Evolutionary conservation across 2,329 filamentous ascomycete species (phyloP).

Genomic region (Hortaea werneckii): DNA sequence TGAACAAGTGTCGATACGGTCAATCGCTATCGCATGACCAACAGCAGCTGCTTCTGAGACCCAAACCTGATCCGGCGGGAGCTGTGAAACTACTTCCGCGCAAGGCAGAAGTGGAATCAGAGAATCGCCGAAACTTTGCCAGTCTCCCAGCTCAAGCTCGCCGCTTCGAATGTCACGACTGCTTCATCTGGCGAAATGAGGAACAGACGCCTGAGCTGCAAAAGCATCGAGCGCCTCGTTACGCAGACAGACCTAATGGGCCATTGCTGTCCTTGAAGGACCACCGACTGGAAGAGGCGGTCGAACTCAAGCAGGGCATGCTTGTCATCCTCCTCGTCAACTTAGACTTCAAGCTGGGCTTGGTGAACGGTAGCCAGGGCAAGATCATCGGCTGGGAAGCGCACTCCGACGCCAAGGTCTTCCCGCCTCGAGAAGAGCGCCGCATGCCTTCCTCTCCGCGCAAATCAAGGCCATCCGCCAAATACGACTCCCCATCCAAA

Average conservation of each 20-base stretch:
- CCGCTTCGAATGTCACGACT: constrained; percentile 32
- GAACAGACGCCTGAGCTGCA: constrained; percentile 19
- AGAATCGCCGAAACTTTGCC: background rate
- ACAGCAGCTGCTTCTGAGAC: constrained; percentile 33
- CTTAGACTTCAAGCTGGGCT: constrained; percentile 30
- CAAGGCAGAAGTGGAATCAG: constrained; percentile 17
- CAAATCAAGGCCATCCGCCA: too few species aligned
- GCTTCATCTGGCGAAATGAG: constrained; percentile 20
- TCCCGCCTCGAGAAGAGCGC: background rate
- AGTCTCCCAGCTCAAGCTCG: background rate
- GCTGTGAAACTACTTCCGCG: constrained; percentile 32
- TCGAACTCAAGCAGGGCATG: constrained; percentile 41
- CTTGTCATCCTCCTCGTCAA: constrained; percentile 45
- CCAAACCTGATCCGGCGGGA: constrained; percentile 30
- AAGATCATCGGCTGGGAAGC: constrained; percentile 26
- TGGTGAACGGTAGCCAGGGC: constrained; percentile 42
- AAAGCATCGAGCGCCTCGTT: background rate
- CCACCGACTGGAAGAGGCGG: constrained; percentile 37
- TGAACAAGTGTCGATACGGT: constrained; percentile 47
- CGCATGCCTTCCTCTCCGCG: too few species aligned
- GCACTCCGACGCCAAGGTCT: constrained; percentile 10
- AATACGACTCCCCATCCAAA: background rate
- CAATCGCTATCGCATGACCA: constrained; percentile 20
- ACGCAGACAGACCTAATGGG: constrained; percentile 7
- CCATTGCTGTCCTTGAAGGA: constrained; percentile 15